A percentile compares a stretch with the other conserved stretches of the same genome.
Conservation (phyloP, 1,139 yeast genomes). For the Kluyveromyces marxianus region DNA sequence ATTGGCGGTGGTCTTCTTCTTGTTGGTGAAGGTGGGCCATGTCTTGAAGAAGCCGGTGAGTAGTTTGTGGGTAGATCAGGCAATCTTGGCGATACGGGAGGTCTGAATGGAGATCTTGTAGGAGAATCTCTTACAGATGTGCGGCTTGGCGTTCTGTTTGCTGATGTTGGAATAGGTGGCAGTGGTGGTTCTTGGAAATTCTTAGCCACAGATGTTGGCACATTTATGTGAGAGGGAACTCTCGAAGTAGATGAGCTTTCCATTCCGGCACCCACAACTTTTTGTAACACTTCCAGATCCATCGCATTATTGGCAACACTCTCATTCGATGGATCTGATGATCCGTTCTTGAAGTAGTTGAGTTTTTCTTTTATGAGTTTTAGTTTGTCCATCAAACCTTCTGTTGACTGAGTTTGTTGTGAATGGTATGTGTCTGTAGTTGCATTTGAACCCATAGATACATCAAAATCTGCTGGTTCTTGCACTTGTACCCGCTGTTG, state of each 20-base stretch:
- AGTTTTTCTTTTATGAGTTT: slow-evolving; percentile 29
- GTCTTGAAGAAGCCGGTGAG: slow-evolving; percentile 13
- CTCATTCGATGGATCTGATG: slow-evolving; percentile 5
- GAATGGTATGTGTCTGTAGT: slow-evolving; percentile 16
- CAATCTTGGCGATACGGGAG: slow-evolving; percentile 15
- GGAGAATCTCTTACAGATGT: background rate
- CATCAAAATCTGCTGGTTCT: slow-evolving; percentile 13
- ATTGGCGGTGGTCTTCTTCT: slow-evolving; percentile 26
- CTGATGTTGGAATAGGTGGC: slow-evolving; percentile 23
- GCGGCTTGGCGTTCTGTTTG: slow-evolving; percentile 4
- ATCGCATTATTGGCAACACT: slow-evolving; percentile 17
- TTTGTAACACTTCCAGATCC: slow-evolving; percentile 30
- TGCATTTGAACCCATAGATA: slow-evolving; percentile 22
- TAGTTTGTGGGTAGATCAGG: slow-evolving; percentile 19
- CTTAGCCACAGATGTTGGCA: background rate
- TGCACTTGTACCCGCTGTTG: no score
- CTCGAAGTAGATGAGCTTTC: slow-evolving; percentile 5
- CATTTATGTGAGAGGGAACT: background rate
- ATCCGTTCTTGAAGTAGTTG: slow-evolving; percentile 27
- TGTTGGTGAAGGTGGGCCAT: slow-evolving; percentile 18
- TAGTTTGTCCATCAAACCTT: slow-evolving; percentile 30
- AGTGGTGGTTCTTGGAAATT: slow-evolving; percentile 17
- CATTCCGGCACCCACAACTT: slow-evolving; percentile 29
- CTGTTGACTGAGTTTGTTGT: slow-evolving; percentile 12
- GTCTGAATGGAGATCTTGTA: background rate